Evolutionary conservation across 1,284 basidiomycete species (phyloP), one percentile per base, ranked within the genome.

Genomic region (Anthracocystis setariae): DNA sequence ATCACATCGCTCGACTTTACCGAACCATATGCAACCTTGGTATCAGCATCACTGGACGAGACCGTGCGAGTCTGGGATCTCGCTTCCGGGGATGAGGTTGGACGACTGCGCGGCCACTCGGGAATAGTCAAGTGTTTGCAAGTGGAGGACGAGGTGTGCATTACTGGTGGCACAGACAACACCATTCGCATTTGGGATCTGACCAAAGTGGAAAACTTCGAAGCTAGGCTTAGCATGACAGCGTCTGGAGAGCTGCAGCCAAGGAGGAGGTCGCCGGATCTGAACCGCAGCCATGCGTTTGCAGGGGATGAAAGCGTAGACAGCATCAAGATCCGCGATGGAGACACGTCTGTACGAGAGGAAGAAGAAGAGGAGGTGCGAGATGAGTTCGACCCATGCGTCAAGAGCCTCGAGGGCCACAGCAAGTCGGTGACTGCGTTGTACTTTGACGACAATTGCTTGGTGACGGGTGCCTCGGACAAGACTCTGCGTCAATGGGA

Each of bases 401-500:
- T 91, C 12, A 87, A 92, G 62, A 85, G 90, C 3, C 84, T 98
- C 35, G 92, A 94, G 79, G 95, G 95, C 0, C 95, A 98, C 83
- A 92, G 89, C 64, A 94, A 94, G 83, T 89, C 91, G 15, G 92
- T 98, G 45, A 94, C 94, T 1, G 87, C 93, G 8, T 86, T 98
- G 65, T 98, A 95, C 85, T 97, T 97, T 80, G 95, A 98, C 84
- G 93, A 94, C 72, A 89, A 91, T 50, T 95, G 92, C 77, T 85
- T 98, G 83, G 94, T 98, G 12, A 96, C 94, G 2, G 96, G 96
- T 46, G 95, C 95, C 3, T 93, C 92, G 3, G 96, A 99, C 86
- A 97, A 98, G 85, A 99, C 96, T 1, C 87, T 99, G 60, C 90
- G 95, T 3, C 94, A 98, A 83, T 98, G 96, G 96, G 95, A 98